These are phyloP conservation scores for Kurtzmaniella natalensis DNA, from an alignment of 1,139 yeast species.

Conservation along the genomic window DNA sequence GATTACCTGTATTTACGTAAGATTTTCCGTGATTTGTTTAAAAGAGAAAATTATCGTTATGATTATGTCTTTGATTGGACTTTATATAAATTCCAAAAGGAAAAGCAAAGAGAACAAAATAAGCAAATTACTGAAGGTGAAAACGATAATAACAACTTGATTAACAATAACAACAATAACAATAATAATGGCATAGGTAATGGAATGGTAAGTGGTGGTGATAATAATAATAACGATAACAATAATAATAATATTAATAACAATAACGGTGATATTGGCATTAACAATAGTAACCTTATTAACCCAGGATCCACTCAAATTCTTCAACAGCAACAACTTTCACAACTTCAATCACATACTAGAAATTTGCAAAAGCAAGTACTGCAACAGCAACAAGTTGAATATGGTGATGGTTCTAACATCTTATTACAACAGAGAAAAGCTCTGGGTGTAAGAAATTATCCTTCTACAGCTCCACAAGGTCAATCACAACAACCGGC, in stretches of 20 bases:
- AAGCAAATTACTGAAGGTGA: slow-evolving; percentile 21
- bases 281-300: slow-evolving; percentile 1
- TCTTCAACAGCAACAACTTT: slow-evolving; percentile 12
- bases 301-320: slow-evolving; percentile 1
- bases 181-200: slow-evolving; percentile 5
- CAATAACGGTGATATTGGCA: slow-evolving; percentile 9
- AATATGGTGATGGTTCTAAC: slow-evolving; percentile 3
- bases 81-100: slow-evolving; percentile 70
- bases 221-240: slow-evolving; percentile 10
- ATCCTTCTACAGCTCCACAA: slow-evolving; percentile 3
- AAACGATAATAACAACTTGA: slow-evolving; percentile 18
- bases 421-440: slow-evolving; percentile 5
- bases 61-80: slow-evolving; percentile 99
- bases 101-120: slow-evolving; percentile 54
- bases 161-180: slow-evolving; percentile 17
- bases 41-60: slow-evolving; percentile 84
- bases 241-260: slow-evolving; percentile 9
- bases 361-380: slow-evolving; percentile 11
- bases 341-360: slow-evolving; percentile 12
- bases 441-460: slow-evolving; percentile 3
- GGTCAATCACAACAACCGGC: slow-evolving; percentile 5
- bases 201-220: too few species aligned
- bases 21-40: slow-evolving; percentile 82
- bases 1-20: slow-evolving; percentile 89
- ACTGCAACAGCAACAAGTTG: slow-evolving; percentile 7